Evolutionary conservation across 257 asterid species (phyloP), one percentile per base, ranked within the genome.

Genomic region (Rehmannia glutinosa): DNA sequence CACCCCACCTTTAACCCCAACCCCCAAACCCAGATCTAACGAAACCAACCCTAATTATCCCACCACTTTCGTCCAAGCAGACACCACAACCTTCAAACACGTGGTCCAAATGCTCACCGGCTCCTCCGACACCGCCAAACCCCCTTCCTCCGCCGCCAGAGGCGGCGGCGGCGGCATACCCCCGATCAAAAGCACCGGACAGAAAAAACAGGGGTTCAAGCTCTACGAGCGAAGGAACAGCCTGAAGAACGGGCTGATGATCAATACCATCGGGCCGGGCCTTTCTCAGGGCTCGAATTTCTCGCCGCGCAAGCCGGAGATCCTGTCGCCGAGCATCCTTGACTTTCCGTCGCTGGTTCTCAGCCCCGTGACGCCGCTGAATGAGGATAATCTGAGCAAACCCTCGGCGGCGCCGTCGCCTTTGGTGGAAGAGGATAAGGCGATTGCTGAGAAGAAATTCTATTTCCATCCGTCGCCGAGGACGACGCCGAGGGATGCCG

Each of bases 41-140:
- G 79, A 72, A 3, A 21, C 77, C 62, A 88, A 72, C 52, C 95
- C 98, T n/a, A n/a, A n/a, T 1, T 88, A 82, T 64, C 97, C 98
- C 4, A 92, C 97, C 20, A 89, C 97, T 58, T 89, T 87, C 59
- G 97, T 89, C 51, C 97, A 89, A 32, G 97, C 97, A 0, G 92
- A 89, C 75, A 78, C 98, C 13, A 68, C 88, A 42, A 77, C 84
- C 36, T 92, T 92, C 91, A 92, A 92, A 27, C 98, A 89, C 66
- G 98, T 92, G 0, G 98, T 89, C n/a, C 98, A 91, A 74, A 84
- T 88, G 91, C 95, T 91, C 17, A 91, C 97, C 65, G 97, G 97
- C 43, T 80, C 97, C 25, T 73, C 95, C 36, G 87, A 79, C 38
- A 76, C 92, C 19, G 68, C 85, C 9, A 76, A 80, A 42, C 79